Evolutionary conservation across 371 early-diverging fungal species (phyloP), one percentile per base, ranked within the genome.

Genomic region (Actinomortierella ambigua): DNA sequence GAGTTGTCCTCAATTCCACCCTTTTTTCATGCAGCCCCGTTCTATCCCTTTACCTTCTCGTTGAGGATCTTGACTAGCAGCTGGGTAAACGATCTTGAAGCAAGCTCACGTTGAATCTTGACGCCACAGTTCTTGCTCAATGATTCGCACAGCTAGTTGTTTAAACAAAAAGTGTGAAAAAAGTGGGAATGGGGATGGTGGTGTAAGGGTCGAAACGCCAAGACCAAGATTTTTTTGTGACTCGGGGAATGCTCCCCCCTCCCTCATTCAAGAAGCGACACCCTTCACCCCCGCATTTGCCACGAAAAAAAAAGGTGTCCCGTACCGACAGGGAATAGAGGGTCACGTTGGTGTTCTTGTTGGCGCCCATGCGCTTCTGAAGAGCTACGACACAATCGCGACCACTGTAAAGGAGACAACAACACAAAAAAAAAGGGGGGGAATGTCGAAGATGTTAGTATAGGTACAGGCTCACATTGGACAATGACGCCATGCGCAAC

Each of bases 71-170:
- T 86, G 15, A 87, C 86, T 24, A 98, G 79, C 2, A 92, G 86
- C 17, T 89, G 87, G n/a, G 95, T 90, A 64, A 95, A 95, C 0
- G 87, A 83, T 5, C 96, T 85, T 9, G 95, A 95, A 7, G 91
- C 90, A 27, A 95, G 89, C 62, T 95, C 95, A 40, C 89, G 86
- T 61, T 90, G 90, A 24, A 90, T 89, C 41, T 77, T 80, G 44
- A 85, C 73, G n/a, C 89, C 88, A 70, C 96, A 94, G 82, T 95
- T 97, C 77, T 95, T 94, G 48, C 95, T 90, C 44, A 98, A 77
- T 1, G 95, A 84, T 68, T 98, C 94, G 18, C 93, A 78, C 18
- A 93, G 80, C 84, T 90, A 76, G 15, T 55, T 13, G 44, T 3
- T 48, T 48, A 2, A 20, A 1, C 28, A 11, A 20, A n/a, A n/a